phyloP scores from a whole-genome alignment of 768 basidiomycete genomes.

The Leccinum rimulosum region DNA sequence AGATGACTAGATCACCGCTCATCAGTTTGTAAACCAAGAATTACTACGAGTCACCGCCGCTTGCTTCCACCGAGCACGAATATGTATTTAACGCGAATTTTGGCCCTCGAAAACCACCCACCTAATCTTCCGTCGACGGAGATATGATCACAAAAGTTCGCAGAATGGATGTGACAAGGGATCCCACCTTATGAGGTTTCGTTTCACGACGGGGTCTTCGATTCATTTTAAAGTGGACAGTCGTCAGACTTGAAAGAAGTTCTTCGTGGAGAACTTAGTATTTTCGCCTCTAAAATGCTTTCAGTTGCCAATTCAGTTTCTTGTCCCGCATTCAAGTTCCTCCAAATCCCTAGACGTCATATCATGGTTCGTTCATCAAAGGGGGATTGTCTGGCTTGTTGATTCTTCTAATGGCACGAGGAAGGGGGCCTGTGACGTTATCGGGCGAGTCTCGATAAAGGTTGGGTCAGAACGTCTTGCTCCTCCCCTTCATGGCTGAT shows the following conservation, averaged over 20 bases:
- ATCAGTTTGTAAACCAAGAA: too few relatives aligned
- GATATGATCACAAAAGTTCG: conserved; percentile 17
- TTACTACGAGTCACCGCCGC: too few relatives aligned
- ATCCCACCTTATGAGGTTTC: background rate
- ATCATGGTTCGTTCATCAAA: background rate
- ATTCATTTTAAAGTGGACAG: conserved; percentile 23
- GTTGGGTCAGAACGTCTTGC: conserved; percentile 5
- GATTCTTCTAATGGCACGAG: conserved; percentile 29
- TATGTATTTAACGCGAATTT: background rate
- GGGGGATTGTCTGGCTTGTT: conserved; percentile 21
- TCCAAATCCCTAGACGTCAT: background rate
- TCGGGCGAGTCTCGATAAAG: conserved; percentile 23
- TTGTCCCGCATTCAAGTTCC: conserved; percentile 1
- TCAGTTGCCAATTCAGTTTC: background rate
- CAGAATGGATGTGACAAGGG: conserved; percentile 5
- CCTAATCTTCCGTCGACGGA: conserved; percentile 16
- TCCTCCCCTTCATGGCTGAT: conserved; percentile 7
- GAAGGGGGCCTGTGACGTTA: conserved; percentile 11
- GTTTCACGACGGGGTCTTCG: background rate
- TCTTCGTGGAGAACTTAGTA: conserved; percentile 21
- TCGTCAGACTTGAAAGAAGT: background rate
- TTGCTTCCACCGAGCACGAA: too few relatives aligned
- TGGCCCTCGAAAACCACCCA: background rate
- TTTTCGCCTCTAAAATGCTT: background rate
- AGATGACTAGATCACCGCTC: too few relatives aligned